A percentile compares a stretch with the other conserved stretches of the same genome.
Evolutionary conservation across 495 filamentous ascomycete genomes (phyloP).

Genomic region (Pyrenula massariospora): DNA sequence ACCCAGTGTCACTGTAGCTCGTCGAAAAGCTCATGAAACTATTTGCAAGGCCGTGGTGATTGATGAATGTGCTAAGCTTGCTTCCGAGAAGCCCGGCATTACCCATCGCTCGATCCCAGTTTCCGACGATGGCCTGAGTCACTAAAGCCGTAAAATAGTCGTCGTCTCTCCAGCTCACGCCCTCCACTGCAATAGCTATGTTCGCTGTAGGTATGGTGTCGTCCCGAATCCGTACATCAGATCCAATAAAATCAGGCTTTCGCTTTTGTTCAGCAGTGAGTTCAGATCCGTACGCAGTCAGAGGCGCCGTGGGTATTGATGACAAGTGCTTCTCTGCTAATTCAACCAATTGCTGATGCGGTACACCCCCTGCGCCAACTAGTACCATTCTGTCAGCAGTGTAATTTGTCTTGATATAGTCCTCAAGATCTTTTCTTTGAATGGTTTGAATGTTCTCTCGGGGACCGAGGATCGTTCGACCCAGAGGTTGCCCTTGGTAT

Average conservation of each 20-base stretch:
- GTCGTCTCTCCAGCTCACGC: conserved; percentile 97
- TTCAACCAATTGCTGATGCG: conserved; percentile 85
- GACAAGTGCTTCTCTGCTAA: conserved; percentile 96
- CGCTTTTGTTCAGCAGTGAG: conserved; percentile 60
- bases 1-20: conserved; percentile 98
- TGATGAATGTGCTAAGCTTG: conserved; percentile 89
- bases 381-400: conserved; percentile 98
- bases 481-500: conserved; percentile 89
- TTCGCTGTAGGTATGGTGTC: conserved; percentile 93
- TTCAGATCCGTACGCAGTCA: conserved; percentile 54
- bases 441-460: conserved; percentile 98
- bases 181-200: conserved; percentile 97
- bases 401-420: conserved; percentile 99
- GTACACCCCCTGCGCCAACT: conserved; percentile 86
- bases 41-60: conserved; percentile 89
- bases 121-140: conserved; percentile 96
- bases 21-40: conserved; percentile 99
- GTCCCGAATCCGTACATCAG: conserved; percentile 87
- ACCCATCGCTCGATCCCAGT: conserved; percentile 98
- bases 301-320: conserved; percentile 55
- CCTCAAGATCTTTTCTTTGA: conserved; percentile 71
- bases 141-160: conserved; percentile 98
- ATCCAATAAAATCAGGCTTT: conserved; percentile 90
- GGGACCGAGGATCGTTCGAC: conserved; percentile 94
- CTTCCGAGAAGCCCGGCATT: conserved; percentile 91